Evolutionary conservation across 768 basidiomycete genomes (phyloP), one percentile per base, ranked within the genome.

Genomic region (Termitomyces sp.): DNA sequence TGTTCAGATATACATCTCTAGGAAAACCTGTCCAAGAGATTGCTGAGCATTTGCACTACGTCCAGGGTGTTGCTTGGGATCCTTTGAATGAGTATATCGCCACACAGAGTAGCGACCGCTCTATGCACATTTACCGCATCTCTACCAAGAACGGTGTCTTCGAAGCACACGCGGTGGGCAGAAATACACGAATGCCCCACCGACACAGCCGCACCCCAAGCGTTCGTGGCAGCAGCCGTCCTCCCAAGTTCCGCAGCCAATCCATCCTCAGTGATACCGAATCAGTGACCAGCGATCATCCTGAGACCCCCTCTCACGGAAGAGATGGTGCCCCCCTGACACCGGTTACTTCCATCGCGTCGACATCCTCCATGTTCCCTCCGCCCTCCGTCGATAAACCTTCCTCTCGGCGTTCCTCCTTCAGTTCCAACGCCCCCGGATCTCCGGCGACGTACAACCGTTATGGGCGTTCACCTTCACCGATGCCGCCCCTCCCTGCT

Each of bases 61-160:
- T 99, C 0, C 97, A 99, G 75, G 97, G 97, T 9, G 97, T 98
- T 30, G 92, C 96, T 0, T 99, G 97, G 97, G 97, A 99, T 63
- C 97, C 97, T 1, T 73, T 97, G 65, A 94, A 96, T 70, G 93
- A 97, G 70, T 98, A 90, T 68, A 92, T 99, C 60, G 95, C 97
- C 3, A 98, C 97, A 0, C 97, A 99, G 68, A 94, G 92, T 70
- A 92, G 89, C 66, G 97, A 99, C 72, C 82, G 96, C 47, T 90
- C 94, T 22, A 96, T 98, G 84, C 94, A 98, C 69, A 86, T 99
- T 63, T 93, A 98, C 72, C 82, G 83, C 60, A 85, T 98, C 62
- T 83, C 84, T 8, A 83, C 83, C 56, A 88, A 89, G 60, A 82
- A 88, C 46, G 90, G 92, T n/a, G 72, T 77, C 8, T 87, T 96